Base-by-base conservation (phyloP, 495 filamentous ascomycete species). In the Penicillium salamii region DNA sequence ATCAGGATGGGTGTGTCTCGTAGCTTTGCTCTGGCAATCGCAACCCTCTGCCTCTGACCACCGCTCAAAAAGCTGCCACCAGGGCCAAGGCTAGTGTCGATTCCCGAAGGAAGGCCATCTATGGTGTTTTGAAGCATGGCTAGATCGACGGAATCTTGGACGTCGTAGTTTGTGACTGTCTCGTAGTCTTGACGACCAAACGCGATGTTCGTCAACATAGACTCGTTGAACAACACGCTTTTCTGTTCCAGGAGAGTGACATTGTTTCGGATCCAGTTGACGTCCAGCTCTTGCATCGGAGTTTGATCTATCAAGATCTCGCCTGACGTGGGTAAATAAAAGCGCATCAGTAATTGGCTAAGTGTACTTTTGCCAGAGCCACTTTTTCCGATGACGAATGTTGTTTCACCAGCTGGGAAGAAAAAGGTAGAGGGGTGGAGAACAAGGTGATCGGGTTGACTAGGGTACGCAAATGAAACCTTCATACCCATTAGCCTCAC, bases 311-410 rank as follows among this genome's bases (percentile, higher is more conserved):
- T 68, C 0, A 76, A 52, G 17, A 97, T 86, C 5, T 80, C 58
- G 0, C 93, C 93, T 0, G 70, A 67, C 0, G 64, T 67, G 2
- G 88, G 82, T 8, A 78, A 66, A 57, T 96, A 96, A 58, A 91
- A 88, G 24, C 83, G 78, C 42, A 90, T 68, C 2, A 98, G 71
- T 2, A 98, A 68, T 57, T 89, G 90, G 2, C 84, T 83, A 7
- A 98, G 59, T 0, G 93, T 97, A 59, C 89, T 96, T 63, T 98
- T 98, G 0, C 93, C 93, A 11, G 90, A 96, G 1, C 93, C 93
- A 55, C 90, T 96, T 45, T 77, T 77, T 2, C 93, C 93, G 45
- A 97, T 79, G 6, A 98, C 74, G 53, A 95, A 97, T 3, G 82
- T 90, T 5, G 87, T 85, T 58, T 87, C 71, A 0, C 87, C 83